A percentile compares a stretch with the other conserved stretches of the same genome.
Evolutionary conservation across 306 rosid genomes (phyloP).

Genomic region (Quercus bicolor): DNA sequence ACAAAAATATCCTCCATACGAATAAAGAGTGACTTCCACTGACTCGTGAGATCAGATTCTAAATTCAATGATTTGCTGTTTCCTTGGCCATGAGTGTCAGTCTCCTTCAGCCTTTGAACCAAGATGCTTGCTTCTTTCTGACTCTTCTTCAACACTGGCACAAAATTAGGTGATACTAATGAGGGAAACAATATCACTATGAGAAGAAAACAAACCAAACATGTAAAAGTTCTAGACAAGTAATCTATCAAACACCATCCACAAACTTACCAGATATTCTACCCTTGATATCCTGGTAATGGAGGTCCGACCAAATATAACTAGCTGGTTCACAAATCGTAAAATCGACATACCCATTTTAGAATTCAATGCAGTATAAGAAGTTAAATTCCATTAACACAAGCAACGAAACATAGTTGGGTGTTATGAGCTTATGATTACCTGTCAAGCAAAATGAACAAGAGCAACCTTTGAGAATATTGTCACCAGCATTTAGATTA

Average conservation of each 20-base stretch:
- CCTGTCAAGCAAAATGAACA: constrained; percentile 93
- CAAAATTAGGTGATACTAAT: not conserved
- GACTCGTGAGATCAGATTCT: constrained; percentile 60
- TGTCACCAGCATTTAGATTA: constrained; percentile 24
- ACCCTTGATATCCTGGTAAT: constrained; percentile 88
- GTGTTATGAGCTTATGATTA: constrained; percentile 3
- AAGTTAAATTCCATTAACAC: not conserved
- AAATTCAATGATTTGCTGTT: constrained; percentile 35
- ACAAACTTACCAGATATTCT: constrained; percentile 55
- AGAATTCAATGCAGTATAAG: constrained; percentile 4
- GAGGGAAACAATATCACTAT: not conserved
- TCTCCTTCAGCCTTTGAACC: constrained; percentile 51
- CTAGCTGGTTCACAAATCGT: constrained; percentile 49
- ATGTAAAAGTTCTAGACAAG: not conserved
- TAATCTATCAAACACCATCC: not conserved
- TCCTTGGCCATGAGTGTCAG: constrained; percentile 27
- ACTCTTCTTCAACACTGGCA: constrained; percentile 69
- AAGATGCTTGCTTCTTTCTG: constrained; percentile 65
- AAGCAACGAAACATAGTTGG: not conserved
- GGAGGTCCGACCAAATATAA: constrained; percentile 81
- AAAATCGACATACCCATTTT: constrained; percentile 15
- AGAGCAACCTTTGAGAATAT: constrained; percentile 51
- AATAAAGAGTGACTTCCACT: constrained; percentile 82
- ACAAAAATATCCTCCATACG: constrained; percentile 59
- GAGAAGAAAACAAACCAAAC: not conserved